Conservation (phyloP, 441 rosid genomes). For the Erodium trifolium region DNA sequence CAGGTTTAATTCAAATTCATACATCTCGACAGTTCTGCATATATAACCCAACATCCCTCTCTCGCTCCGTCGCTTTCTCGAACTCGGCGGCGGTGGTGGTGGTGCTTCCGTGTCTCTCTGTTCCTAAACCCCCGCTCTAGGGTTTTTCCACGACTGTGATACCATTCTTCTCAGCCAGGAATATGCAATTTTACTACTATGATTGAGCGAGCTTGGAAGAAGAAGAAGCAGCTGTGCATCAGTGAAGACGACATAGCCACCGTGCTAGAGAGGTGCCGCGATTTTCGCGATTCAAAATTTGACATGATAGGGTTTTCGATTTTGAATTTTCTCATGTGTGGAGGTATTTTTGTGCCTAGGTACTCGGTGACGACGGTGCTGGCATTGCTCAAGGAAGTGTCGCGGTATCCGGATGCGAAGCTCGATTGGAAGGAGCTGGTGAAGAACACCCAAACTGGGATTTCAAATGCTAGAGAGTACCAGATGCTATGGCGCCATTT, state of each 20-base stretch:
- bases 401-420: not conserved
- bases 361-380: constrained; percentile 13
- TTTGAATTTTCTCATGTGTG: not conserved
- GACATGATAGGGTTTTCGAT: not conserved
- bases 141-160: not conserved
- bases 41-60: no score
- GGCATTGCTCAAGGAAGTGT: constrained; percentile 9
- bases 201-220: constrained; percentile 1
- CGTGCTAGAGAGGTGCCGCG: constrained; percentile 2
- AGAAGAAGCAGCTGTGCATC: constrained; percentile 2
- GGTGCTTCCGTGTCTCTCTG: not conserved
- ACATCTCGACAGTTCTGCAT: no score
- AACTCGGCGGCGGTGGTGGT: not conserved
- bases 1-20: no score
- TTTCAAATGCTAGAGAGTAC: constrained; percentile 13
- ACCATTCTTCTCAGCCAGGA: not conserved
- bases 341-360: not conserved
- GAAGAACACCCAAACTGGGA: constrained; percentile 11
- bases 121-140: not conserved
- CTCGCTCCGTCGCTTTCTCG: not conserved
- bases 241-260: constrained; percentile 4
- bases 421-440: constrained; percentile 14
- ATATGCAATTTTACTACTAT: constrained; percentile 4
- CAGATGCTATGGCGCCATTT: constrained; percentile 15
- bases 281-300: not conserved